Evolutionary conservation across 108 stramenopile species (phyloP).

Genomic region (Cyclostephanos invisitatus): DNA sequence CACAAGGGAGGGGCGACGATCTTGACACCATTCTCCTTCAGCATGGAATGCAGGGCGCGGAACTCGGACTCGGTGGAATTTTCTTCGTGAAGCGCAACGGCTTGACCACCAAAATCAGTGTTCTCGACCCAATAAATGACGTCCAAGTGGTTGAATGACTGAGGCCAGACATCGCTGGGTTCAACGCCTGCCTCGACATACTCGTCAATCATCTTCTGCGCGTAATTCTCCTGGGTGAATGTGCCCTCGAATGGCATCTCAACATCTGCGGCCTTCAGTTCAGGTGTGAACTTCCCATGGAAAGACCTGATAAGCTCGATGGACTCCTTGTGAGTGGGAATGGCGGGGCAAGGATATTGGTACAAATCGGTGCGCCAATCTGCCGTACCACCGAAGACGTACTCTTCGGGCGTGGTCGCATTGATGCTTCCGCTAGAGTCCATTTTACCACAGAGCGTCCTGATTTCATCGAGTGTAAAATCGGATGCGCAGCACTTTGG

Average conservation of each 20-base stretch:
- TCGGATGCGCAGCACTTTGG: conserved; percentile 74
- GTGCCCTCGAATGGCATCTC: conserved; percentile 69
- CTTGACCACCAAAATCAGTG: conserved; percentile 58
- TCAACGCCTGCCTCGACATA: conserved; percentile 59
- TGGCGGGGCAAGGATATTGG: conserved; percentile 48
- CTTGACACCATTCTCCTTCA: conserved; percentile 48
- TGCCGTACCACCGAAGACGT: conserved; percentile 65
- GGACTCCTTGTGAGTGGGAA: conserved; percentile 67
- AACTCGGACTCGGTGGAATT: conserved; percentile 29
- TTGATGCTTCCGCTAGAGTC: conserved; percentile 48
- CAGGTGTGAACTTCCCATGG: conserved; percentile 66
- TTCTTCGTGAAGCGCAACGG: conserved; percentile 58
- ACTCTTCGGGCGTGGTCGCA: conserved; percentile 53
- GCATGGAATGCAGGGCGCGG: conserved; percentile 15
- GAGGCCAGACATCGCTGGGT: conserved; percentile 66
- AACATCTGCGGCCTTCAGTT: conserved; percentile 63
- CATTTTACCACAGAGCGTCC: conserved; percentile 80
- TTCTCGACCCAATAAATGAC: conserved; percentile 57
- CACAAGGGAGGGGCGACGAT: conserved; percentile 67
- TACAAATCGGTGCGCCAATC: conserved; percentile 71
- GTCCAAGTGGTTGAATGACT: conserved; percentile 54
- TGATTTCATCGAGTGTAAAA: conserved; percentile 74
- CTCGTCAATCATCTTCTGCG: conserved; percentile 72
- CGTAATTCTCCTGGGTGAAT: conserved; percentile 65
- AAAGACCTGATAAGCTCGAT: conserved; percentile 55